Conservation (phyloP, 2,329 filamentous ascomycete genomes). For the Beauveria sp. region DNA sequence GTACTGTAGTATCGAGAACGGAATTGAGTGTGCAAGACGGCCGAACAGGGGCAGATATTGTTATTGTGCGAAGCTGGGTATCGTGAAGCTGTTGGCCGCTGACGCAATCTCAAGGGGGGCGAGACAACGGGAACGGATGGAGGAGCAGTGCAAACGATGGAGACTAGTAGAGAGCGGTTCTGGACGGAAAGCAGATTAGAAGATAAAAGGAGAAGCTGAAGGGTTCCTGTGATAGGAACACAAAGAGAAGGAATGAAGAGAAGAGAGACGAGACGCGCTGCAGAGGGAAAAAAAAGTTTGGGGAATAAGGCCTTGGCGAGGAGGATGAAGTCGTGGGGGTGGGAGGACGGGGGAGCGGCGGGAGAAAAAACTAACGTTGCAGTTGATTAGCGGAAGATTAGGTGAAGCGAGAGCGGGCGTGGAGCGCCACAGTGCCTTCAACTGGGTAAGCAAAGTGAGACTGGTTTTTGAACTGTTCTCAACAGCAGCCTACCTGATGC, state of each 20-base stretch:
- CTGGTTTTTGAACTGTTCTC: no score
- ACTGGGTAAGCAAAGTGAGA: no score
- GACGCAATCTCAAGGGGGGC: not conserved
- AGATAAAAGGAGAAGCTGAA: not conserved
- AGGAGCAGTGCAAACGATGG: not conserved
- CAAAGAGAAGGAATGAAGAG: not conserved
- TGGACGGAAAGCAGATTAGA: not conserved
- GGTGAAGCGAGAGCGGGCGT: not conserved
- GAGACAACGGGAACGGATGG: not conserved
- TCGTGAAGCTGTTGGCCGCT: not conserved
- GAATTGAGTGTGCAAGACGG: not conserved
- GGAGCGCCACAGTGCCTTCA: not conserved
- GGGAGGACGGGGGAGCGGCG: not conserved
- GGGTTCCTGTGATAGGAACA: not conserved
- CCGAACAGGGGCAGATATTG: not conserved
- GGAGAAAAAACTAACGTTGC: not conserved
- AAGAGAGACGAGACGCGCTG: not conserved
- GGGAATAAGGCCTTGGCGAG: not conserved
- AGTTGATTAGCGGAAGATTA: not conserved
- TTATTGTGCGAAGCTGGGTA: not conserved
- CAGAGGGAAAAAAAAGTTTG: not conserved
- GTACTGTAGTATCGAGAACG: not conserved
- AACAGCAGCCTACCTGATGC: no score
- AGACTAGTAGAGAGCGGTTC: not conserved
- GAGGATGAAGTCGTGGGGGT: not conserved